Base-by-base conservation (phyloP, 2,329 filamentous ascomycete species). In the Fusarium siculi region DNA sequence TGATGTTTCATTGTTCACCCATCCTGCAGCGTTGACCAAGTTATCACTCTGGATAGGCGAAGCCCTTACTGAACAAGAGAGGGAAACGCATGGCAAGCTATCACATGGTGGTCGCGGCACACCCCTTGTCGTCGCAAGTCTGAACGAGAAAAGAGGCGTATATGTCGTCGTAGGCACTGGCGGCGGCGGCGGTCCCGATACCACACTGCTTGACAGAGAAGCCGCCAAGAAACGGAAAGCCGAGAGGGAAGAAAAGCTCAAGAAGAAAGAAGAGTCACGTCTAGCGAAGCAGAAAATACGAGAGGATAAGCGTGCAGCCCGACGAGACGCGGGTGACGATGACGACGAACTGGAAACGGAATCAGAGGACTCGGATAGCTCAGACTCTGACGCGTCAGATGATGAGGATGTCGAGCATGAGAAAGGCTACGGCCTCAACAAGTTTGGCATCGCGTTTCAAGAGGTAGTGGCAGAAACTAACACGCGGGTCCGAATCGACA, bases 81-180 rank as follows among this genome's bases (percentile, higher is more conserved):
- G 91, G 56, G 94, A 96, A 70, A 82, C 85, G 2, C 92, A 92
- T 30, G 93, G 93, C 3, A 90, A 90, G 66, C 85, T 93, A 36
- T 88, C 89, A 1, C 88, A 90, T 63, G 92, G 93, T 32, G 91
- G 90, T 3, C 87, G 92, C 18, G 93, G 93, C 36, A 95, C 93
- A 5, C 96, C 96, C 8, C 88, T 99, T 7, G 96, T 99, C 2
- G 92, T 98, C 52, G 96, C 95, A 3, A 93, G 94, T 14, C 85
- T 98, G 21, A 95, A 98, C 77, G 96, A 98, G 81, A 91, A 90
- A 64, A 87, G 95, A 42, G 93, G 94, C 3, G 91, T 97, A 1
- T 99, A 98, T 80, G 88, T 98, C 3, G 93, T 99, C 7, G 96
- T 99, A 4, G 96, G 96, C 37, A 95, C 96, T 0, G 96, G 95